Percentiles rank a stretch among this genome's conserved stretches.
Conservation (phyloP, 148 eudicot species). For the Arctostaphylos glauca region DNA sequence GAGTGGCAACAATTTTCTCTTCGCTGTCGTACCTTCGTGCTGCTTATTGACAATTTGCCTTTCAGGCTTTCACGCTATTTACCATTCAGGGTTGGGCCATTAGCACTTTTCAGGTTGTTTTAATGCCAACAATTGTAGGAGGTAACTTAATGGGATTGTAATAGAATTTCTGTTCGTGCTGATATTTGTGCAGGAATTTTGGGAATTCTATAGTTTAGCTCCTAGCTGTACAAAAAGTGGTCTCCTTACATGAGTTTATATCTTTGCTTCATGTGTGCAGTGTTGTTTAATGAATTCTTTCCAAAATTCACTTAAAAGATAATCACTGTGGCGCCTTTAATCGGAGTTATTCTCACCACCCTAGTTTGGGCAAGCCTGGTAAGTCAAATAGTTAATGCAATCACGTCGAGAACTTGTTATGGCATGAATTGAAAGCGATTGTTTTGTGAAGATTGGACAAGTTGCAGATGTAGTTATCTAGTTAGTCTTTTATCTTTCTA, state of each 20-base stretch:
- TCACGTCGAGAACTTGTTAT: not conserved
- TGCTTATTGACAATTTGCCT: not conserved
- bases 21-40: not conserved
- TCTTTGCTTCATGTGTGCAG: constrained; percentile 42
- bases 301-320: constrained; percentile 97
- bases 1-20: not conserved
- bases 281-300: constrained; percentile 82
- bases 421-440: not conserved
- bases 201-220: not conserved
- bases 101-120: constrained; percentile 97
- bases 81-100: constrained; percentile 82
- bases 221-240: not conserved
- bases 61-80: not conserved
- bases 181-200: not conserved
- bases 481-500: too few relatives aligned
- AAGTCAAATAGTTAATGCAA: constrained; percentile 29
- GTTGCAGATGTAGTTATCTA: constrained; percentile 95
- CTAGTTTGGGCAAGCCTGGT: constrained; percentile 98
- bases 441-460: constrained; percentile 76
- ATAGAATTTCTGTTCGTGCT: constrained; percentile 13
- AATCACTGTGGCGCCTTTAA: constrained; percentile 78
- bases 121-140: constrained; percentile 86
- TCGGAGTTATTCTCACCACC: constrained; percentile 94
- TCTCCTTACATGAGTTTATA: not conserved
- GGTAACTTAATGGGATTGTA: constrained; percentile 46